These are phyloP conservation scores for Linanthus parryae DNA, from an alignment of 148 eudicot species.

Conservation along the genomic window DNA sequence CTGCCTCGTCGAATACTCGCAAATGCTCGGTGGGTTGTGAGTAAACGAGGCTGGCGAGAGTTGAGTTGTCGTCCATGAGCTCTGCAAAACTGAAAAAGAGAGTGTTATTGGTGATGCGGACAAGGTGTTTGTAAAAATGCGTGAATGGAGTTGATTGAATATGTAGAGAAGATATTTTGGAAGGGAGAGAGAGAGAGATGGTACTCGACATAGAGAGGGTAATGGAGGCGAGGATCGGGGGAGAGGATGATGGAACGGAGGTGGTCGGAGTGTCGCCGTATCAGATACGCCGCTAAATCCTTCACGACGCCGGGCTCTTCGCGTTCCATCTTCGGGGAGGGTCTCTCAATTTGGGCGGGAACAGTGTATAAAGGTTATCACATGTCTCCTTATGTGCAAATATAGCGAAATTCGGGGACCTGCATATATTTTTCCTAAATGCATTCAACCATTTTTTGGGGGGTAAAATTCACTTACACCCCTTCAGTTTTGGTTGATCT, in stretches of 20 bases:
- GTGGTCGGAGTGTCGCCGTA: conserved; percentile 38
- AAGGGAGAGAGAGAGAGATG: background rate
- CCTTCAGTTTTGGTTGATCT: too few relatives aligned
- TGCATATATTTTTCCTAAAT: too few relatives aligned
- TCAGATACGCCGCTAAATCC: conserved; percentile 51
- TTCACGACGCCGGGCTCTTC: conserved; percentile 10
- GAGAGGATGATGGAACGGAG: conserved; percentile 53
- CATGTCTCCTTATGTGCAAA: background rate
- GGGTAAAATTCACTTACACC: too few relatives aligned
- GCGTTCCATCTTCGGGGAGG: background rate
- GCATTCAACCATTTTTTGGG: too few relatives aligned
- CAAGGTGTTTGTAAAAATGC: background rate
- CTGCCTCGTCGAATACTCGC: conserved; percentile 58
- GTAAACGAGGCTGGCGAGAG: conserved; percentile 46
- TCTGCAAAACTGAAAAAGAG: conserved; percentile 61
- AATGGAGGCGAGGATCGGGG: conserved; percentile 72
- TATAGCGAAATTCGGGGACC: too few relatives aligned
- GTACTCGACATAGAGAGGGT: conserved; percentile 85
- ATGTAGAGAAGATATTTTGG: too few relatives aligned
- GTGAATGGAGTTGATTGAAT: background rate
- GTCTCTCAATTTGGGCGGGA: conserved; percentile 19
- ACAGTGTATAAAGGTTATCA: background rate
- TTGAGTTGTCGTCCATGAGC: conserved; percentile 48
- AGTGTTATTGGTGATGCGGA: background rate
- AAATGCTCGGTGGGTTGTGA: conserved; percentile 39